Evolutionary conservation across 2,329 filamentous ascomycete genomes (phyloP).

Genomic region (Cytospora mali): DNA sequence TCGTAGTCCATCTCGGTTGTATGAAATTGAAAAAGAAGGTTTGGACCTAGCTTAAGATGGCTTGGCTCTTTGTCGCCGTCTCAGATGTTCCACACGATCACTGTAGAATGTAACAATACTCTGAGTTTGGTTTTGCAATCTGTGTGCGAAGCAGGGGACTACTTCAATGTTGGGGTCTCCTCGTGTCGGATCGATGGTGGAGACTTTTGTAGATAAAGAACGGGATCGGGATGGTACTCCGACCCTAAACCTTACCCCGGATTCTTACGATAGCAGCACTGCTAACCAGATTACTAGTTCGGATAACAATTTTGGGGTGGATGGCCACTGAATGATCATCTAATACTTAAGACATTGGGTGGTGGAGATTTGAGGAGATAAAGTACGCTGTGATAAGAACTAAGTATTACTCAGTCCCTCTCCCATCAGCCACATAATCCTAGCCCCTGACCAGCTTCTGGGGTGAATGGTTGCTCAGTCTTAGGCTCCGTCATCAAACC

Average conservation of each 20-base stretch:
- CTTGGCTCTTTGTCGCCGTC: neutral
- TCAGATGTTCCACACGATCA: neutral
- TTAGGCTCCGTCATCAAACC: too few relatives aligned
- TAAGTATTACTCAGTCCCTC: too few relatives aligned
- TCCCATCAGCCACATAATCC: too few relatives aligned
- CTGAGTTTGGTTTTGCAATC: neutral
- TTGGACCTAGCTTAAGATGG: neutral
- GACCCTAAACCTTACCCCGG: neutral
- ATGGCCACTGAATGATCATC: too few relatives aligned
- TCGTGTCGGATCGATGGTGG: neutral
- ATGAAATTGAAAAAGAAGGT: neutral
- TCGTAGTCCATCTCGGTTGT: neutral
- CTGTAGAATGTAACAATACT: neutral
- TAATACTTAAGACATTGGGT: too few relatives aligned
- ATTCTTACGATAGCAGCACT: neutral
- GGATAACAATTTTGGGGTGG: neutral
- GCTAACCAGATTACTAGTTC: neutral
- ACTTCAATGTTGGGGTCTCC: too few relatives aligned
- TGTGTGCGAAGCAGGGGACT: neutral
- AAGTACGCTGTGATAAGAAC: too few relatives aligned
- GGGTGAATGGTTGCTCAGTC: too few relatives aligned
- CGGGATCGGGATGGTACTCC: neutral
- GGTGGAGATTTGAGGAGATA: too few relatives aligned
- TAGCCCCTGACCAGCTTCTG: too few relatives aligned
- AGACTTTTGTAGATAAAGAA: neutral